Percentiles rank a stretch among this genome's conserved stretches.
phyloP scores from a whole-genome alignment of 345 rosid genomes.

The Isatis tinctoria region DNA sequence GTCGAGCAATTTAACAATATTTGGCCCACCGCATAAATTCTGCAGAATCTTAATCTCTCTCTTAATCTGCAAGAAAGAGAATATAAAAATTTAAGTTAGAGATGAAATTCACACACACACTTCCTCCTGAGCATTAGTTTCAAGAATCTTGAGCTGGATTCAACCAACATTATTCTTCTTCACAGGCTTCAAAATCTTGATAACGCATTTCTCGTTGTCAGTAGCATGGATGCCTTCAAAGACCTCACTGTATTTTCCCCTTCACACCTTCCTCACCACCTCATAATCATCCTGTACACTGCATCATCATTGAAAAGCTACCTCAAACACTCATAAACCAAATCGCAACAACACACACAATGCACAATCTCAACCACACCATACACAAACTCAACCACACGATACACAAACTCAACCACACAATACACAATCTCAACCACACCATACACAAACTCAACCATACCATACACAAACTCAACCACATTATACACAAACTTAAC shows the following conservation, averaged over 20 bases:
- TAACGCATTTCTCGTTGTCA: conserved; percentile 74
- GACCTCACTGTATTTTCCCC: conserved; percentile 96
- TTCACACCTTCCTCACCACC: conserved; percentile 95
- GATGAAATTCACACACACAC: too few relatives aligned
- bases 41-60: conserved; percentile 97
- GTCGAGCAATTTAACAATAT: conserved; percentile 85
- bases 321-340: not conserved
- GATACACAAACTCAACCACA: too few relatives aligned
- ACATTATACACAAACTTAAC: too few relatives aligned
- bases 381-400: too few relatives aligned
- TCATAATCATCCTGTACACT: conserved; percentile 96
- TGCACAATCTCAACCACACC: not conserved
- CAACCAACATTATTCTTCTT: conserved; percentile 90
- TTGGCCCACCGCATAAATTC: conserved; percentile 97
- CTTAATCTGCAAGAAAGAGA: conserved; percentile 95
- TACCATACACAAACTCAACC: too few relatives aligned
- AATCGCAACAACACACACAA: too few relatives aligned
- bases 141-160: too few relatives aligned
- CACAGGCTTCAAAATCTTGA: conserved; percentile 96
- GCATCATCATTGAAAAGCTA: conserved; percentile 16
- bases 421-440: too few relatives aligned
- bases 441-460: too few relatives aligned
- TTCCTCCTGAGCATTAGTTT: too few relatives aligned
- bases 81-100: too few relatives aligned
- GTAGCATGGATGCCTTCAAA: conserved; percentile 89